Percentiles rank a stretch among this genome's conserved stretches.
Conservation (phyloP, 2,329 filamentous ascomycete species). For the Calonectria naviculata region DNA sequence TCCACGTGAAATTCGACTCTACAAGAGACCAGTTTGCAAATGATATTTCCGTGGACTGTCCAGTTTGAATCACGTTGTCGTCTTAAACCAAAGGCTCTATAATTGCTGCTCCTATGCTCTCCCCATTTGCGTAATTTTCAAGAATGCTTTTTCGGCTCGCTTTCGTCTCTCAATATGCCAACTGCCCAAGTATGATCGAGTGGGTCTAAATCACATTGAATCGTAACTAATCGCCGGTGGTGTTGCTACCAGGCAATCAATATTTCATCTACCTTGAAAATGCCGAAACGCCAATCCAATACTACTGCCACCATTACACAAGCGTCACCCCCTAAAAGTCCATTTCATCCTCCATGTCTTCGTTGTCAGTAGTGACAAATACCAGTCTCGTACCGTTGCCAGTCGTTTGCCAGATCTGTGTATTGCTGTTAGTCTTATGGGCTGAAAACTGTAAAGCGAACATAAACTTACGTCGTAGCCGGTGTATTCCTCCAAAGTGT, state of each 20-base stretch:
- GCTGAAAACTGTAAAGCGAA: not conserved
- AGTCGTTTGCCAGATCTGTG: slow-evolving; percentile 81
- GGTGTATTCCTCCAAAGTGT: slow-evolving; percentile 90
- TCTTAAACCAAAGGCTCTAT: not conserved
- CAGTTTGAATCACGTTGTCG: not conserved
- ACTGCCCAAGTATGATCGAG: not conserved
- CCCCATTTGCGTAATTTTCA: not conserved
- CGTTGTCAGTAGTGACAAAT: slow-evolving; percentile 72
- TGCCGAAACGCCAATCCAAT: slow-evolving; percentile 46
- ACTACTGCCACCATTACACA: slow-evolving; percentile 30
- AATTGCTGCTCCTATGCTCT: not conserved
- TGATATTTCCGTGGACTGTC: not conserved
- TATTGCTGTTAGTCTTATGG: slow-evolving; percentile 49
- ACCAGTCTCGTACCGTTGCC: slow-evolving; percentile 77
- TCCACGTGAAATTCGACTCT: not conserved
- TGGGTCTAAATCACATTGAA: slow-evolving; percentile 19
- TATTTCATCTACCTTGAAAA: slow-evolving; percentile 35
- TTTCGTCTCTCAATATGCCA: not conserved
- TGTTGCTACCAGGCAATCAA: slow-evolving; percentile 28
- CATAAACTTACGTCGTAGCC: slow-evolving; percentile 81
- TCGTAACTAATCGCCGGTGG: slow-evolving; percentile 25
- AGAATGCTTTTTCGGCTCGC: not conserved
- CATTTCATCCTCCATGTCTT: slow-evolving; percentile 63
- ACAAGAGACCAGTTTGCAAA: not conserved
- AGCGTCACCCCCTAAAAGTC: slow-evolving; percentile 43